A percentile compares a stretch with the other conserved stretches of the same genome.
phyloP scores from a whole-genome alignment of 2,329 filamentous ascomycete species.

The Ilyonectria robusta region DNA sequence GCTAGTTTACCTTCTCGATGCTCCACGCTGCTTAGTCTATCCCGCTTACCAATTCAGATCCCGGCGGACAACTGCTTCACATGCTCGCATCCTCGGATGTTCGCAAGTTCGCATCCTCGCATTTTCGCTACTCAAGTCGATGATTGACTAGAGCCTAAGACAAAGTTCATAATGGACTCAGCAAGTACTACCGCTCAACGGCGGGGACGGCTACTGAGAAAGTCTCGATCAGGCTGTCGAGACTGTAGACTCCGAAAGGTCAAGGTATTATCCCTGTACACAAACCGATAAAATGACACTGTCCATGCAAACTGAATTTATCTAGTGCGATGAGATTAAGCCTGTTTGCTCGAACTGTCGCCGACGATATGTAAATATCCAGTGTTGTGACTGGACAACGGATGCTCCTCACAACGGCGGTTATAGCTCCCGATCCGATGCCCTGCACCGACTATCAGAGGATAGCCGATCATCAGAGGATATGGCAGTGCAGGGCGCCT shows the following conservation, averaged over 20 bases:
- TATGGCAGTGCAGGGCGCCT: background rate
- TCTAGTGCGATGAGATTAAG: background rate
- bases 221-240: background rate
- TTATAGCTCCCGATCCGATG: background rate
- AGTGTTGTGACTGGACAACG: background rate
- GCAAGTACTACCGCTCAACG: background rate
- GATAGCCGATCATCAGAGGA: background rate
- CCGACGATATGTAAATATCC: background rate
- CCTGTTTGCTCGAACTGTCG: background rate
- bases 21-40: background rate
- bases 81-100: background rate
- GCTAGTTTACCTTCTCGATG: background rate
- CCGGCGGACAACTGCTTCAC: background rate
- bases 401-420: background rate
- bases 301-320: background rate
- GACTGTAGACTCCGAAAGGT: background rate
- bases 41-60: background rate
- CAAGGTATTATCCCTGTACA: background rate
- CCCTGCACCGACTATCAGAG: background rate
- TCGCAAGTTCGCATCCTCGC: background rate
- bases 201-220: background rate
- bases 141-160: background rate
- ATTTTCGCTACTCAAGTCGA: background rate
- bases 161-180: background rate
- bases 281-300: background rate